A percentile compares a stretch with the other conserved stretches of the same genome.
These are phyloP conservation scores for Emydomyces testavorans DNA, from an alignment of 2,329 filamentous ascomycete genomes.

Conservation along the genomic window DNA sequence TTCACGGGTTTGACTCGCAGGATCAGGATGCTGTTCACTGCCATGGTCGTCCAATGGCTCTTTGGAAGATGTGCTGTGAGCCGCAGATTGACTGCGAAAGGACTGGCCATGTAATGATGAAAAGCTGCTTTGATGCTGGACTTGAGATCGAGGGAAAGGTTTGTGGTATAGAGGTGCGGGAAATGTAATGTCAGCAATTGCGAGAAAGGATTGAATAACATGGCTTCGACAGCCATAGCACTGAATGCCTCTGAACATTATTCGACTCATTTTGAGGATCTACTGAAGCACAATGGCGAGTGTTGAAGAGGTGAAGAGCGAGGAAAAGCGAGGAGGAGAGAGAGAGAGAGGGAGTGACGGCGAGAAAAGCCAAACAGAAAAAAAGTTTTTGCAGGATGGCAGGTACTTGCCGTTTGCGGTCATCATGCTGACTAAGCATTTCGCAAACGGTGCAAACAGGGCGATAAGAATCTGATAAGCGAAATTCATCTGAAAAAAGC, in stretches of 20 bases:
- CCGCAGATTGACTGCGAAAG: not conserved
- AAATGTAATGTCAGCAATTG: slow-evolving; percentile 21
- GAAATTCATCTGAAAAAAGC: not conserved
- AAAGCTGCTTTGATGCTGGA: slow-evolving; percentile 9
- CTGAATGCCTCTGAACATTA: slow-evolving; percentile 23
- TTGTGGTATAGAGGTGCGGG: slow-evolving; percentile 16
- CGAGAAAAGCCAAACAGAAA: too few species aligned
- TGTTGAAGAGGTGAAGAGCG: not conserved
- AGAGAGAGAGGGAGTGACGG: not conserved
- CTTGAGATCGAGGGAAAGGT: slow-evolving; percentile 1
- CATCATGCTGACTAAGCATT: slow-evolving; percentile 3
- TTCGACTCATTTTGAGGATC: slow-evolving; percentile 23
- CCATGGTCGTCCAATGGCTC: slow-evolving; percentile 7
- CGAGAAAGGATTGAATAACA: slow-evolving; percentile 23
- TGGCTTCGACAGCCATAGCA: slow-evolving; percentile 25
- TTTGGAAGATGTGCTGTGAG: slow-evolving; percentile 1
- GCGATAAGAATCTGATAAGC: slow-evolving; percentile 9
- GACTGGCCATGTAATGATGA: slow-evolving; percentile 7
- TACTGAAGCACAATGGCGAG: not conserved
- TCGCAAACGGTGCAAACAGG: slow-evolving; percentile 10
- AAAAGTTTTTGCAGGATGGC: not conserved
- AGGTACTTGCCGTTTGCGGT: slow-evolving; percentile 10
- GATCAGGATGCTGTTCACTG: slow-evolving; percentile 5
- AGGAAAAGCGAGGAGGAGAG: not conserved
- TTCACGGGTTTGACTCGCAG: slow-evolving; percentile 10